Conservation (phyloP, 805 yeast genomes). For the Myxozyma monticola region DNA sequence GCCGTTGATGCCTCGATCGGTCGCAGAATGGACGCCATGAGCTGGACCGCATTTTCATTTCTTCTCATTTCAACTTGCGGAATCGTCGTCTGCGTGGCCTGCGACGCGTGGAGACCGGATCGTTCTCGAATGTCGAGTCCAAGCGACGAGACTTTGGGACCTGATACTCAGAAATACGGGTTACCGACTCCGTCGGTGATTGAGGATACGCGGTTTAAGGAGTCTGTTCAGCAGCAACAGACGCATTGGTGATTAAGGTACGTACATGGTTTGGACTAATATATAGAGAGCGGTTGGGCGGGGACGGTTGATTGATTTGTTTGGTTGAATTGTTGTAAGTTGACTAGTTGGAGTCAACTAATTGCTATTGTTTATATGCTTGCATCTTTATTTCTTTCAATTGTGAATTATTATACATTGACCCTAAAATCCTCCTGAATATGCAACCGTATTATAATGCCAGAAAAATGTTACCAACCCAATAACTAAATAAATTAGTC, state of each 20-base stretch:
- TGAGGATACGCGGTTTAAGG: no score
- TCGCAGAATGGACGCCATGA: constrained; percentile 24
- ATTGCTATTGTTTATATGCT: no score
- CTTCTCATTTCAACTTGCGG: constrained; percentile 7
- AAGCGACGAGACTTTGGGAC: not conserved
- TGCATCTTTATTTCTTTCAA: no score
- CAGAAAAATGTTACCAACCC: no score
- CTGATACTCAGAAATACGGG: not conserved
- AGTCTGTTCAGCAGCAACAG: no score
- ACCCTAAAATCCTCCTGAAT: no score
- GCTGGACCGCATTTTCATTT: constrained; percentile 27
- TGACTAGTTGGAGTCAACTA: no score
- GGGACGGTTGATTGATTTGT: not conserved
- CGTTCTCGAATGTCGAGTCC: not conserved
- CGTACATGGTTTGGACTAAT: not conserved
- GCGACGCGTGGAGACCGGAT: not conserved
- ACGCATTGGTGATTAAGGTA: no score
- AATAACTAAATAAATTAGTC: no score
- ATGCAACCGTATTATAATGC: no score
- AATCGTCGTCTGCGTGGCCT: constrained; percentile 8
- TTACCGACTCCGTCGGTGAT: not conserved
- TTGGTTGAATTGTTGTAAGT: no score
- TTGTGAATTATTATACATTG: no score
- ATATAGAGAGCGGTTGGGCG: not conserved
- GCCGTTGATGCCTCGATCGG: constrained; percentile 18